Conservation (phyloP, 805 yeast genomes). For the Starmerella powellii region DNA sequence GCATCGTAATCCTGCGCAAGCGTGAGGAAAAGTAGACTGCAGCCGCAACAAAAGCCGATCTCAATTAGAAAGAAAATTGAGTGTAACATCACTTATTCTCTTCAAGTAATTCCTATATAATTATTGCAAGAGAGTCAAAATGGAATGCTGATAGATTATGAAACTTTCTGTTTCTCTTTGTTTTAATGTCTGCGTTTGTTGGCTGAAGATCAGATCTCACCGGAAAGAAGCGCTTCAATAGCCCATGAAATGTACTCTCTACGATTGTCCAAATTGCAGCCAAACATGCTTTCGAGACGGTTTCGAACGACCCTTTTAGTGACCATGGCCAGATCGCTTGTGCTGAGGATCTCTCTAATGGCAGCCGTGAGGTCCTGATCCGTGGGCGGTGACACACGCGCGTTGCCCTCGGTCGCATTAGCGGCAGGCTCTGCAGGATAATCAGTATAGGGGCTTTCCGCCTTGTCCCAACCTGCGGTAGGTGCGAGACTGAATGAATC, state of each 20-base stretch:
- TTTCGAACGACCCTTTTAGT: constrained; percentile 31
- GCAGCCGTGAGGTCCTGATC: constrained; percentile 31
- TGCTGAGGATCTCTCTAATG: constrained; percentile 29
- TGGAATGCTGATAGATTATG: no score
- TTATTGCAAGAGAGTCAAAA: no score
- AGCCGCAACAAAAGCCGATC: no score
- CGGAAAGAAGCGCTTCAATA: constrained; percentile 32
- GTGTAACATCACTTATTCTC: no score
- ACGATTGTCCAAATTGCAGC: constrained; percentile 27
- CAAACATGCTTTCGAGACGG: constrained; percentile 30
- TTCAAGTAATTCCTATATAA: no score
- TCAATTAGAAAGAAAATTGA: no score
- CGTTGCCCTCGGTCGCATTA: constrained; percentile 11
- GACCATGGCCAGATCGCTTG: constrained; percentile 31
- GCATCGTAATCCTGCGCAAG: constrained; percentile 81
- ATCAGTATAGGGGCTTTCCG: constrained; percentile 8
- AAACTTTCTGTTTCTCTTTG: background rate
- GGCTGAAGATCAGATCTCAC: constrained; percentile 26
- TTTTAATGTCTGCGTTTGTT: background rate
- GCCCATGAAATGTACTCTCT: constrained; percentile 32
- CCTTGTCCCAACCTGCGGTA: constrained; percentile 6
- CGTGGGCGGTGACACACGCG: constrained; percentile 23
- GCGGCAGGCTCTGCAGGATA: background rate
- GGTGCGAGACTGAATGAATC: constrained; percentile 18
- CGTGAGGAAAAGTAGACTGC: constrained; percentile 3